Evolutionary conservation across 164 flowering plant genomes (phyloP).

Genomic region (Berberis vulgaris): DNA sequence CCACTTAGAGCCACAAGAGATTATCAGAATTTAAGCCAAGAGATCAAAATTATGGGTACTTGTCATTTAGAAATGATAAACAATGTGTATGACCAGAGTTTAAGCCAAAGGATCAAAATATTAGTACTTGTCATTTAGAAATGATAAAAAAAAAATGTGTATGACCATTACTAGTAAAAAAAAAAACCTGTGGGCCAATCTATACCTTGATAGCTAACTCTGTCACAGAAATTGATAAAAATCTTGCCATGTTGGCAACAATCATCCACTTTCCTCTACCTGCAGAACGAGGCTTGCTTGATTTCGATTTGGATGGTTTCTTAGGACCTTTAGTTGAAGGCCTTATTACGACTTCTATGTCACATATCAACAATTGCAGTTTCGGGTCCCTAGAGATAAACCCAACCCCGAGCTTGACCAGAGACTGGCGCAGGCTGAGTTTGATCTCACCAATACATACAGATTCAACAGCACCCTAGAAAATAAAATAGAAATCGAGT

Average conservation of each 20-base stretch:
- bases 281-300: constrained; percentile 50
- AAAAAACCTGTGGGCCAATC: not conserved
- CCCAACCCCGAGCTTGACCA: constrained; percentile 82
- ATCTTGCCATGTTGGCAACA: constrained; percentile 86
- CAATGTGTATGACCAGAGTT: too few species aligned
- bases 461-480: constrained; percentile 81
- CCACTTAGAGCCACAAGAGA: too few species aligned
- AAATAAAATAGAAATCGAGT: not conserved
- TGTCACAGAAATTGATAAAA: constrained; percentile 72
- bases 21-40: too few species aligned
- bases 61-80: too few species aligned
- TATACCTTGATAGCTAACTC: constrained; percentile 81
- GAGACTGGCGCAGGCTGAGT: constrained; percentile 79
- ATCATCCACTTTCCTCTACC: constrained; percentile 95
- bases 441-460: constrained; percentile 86
- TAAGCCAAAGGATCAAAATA: not conserved
- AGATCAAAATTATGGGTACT: too few species aligned
- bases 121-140: not conserved
- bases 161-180: not conserved
- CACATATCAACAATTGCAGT: constrained; percentile 71
- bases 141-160: not conserved
- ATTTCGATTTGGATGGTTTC: constrained; percentile 38
- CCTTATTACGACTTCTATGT: constrained; percentile 74
- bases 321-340: constrained; percentile 38
- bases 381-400: constrained; percentile 86